These are phyloP conservation scores for Backusella liffmaniae DNA, from an alignment of 192 early-diverging fungal species.

Conservation along the genomic window DNA sequence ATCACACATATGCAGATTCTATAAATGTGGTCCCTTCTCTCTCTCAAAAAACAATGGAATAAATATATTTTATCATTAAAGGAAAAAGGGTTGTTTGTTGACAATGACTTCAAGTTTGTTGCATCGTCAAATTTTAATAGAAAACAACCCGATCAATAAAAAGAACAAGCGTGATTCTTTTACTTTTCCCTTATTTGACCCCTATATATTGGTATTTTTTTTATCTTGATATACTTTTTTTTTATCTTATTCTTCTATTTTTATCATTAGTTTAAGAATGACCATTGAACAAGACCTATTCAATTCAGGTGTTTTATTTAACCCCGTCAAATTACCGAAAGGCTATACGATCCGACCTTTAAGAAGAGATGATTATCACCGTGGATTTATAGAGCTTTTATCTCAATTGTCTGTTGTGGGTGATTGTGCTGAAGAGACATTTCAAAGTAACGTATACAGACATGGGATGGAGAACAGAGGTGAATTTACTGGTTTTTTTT, in stretches of 20 bases:
- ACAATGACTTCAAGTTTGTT: not conserved
- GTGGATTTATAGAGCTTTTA: constrained; percentile 64
- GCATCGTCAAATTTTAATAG: not conserved
- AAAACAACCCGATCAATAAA: not conserved
- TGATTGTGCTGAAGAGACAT: constrained; percentile 64
- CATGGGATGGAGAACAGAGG: no score
- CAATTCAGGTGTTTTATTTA: not conserved
- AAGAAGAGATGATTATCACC: constrained; percentile 74
- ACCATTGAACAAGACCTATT: not conserved
- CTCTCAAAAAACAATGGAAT: not conserved
- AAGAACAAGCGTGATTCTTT: not conserved
- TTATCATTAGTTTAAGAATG: not conserved
- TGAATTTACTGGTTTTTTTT: not conserved
- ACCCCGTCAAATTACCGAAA: constrained; percentile 4
- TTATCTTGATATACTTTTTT: not conserved
- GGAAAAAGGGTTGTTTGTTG: not conserved
- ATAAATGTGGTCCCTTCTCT: not conserved
- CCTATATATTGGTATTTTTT: not conserved
- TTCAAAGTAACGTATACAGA: constrained; percentile 47
- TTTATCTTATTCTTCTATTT: not conserved
- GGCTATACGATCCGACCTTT: constrained; percentile 80
- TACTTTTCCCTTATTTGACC: not conserved
- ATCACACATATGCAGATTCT: not conserved
- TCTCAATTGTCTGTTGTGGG: constrained; percentile 81
- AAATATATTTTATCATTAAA: not conserved